Evolutionary conservation across 768 basidiomycete species (phyloP), one percentile per base, ranked within the genome.

Genomic region (Naganishia vaughanmartiniae): DNA sequence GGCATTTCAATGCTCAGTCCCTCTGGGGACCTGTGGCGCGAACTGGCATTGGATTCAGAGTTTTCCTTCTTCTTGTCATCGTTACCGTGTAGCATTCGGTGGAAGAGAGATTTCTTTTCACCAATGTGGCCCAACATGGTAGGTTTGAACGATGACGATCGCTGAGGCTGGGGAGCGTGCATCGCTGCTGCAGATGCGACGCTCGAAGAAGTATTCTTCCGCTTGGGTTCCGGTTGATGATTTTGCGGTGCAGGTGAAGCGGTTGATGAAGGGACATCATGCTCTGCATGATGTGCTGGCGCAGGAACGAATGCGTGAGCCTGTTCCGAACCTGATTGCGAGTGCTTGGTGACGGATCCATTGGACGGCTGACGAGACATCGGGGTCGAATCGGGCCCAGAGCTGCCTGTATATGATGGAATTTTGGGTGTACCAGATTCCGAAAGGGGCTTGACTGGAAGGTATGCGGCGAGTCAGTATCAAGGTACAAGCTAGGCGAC

Each of bases 101-200:
- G 78, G 45, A 81, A 77, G 72, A 81, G 78, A 12, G 71, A 72
- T 71, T 79, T 79, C 76, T 80, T 80, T 57, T 75, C 76, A 17
- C 75, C 78, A 15, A 71, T 70, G 31, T 69, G 71, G 36, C 73
- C 75, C 19, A 79, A 70, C 74, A 79, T 78, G 15, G 70, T 66
- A 9, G 80, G 78, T 46, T 79, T 79, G 54, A 73, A 70, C 11
- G 26, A 65, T 2, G 28, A 31, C 15, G 69, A n/a, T 14, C 69
- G 58, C 26, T 70, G 69, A 55, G 69, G 69, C 24, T 70, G 69
- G 15, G 69, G 69, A 24, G 69, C 69, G 54, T 70, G 69, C 26
- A 70, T 39, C 3, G 57, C 57, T 34, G 57, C 5, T 26, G 60
- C 7, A 6, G 60, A 45, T 15, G 21, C 17, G 10, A 24, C 30